Percentiles rank a stretch among this genome's conserved stretches.
Evolutionary conservation across 441 rosid species (phyloP).

Genomic region (Breynia disticha): DNA sequence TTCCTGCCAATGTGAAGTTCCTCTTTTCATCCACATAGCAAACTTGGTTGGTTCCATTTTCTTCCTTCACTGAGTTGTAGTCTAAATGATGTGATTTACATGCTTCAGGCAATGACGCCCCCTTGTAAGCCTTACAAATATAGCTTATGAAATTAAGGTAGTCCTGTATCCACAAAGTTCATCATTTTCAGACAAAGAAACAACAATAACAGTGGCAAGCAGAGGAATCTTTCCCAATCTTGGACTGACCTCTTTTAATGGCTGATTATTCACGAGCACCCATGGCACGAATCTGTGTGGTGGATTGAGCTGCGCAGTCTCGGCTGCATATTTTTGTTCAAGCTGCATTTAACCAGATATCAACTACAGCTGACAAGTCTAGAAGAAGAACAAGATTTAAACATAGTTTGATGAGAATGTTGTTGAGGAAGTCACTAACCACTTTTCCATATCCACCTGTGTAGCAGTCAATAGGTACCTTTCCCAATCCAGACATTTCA

Average conservation of each 20-base stretch:
- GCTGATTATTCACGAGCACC: conserved; percentile 36
- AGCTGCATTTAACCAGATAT: conserved; percentile 21
- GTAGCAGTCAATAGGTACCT: conserved; percentile 39
- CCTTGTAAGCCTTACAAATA: conserved; percentile 35
- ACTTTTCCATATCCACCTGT: conserved; percentile 37
- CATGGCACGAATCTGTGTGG: conserved; percentile 40
- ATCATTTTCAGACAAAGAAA: background rate
- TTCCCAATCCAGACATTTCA: conserved; percentile 29
- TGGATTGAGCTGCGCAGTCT: conserved; percentile 36
- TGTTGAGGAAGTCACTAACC: conserved; percentile 22
- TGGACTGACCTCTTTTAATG: conserved; percentile 28
- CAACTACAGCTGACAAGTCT: background rate
- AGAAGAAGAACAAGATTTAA: background rate
- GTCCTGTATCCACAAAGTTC: conserved; percentile 19
- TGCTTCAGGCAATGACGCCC: conserved; percentile 22
- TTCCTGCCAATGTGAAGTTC: conserved; percentile 5
- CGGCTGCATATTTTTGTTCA: conserved; percentile 24
- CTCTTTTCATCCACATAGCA: conserved; percentile 17
- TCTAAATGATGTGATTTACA: conserved; percentile 21
- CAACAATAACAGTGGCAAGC: too few relatives aligned
- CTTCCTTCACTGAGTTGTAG: conserved; percentile 5
- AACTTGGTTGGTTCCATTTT: conserved; percentile 6
- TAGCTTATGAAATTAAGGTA: conserved; percentile 28
- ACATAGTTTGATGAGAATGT: background rate
- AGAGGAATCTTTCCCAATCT: background rate